Percentiles rank a stretch among this genome's conserved stretches.
phyloP scores from a whole-genome alignment of 352 stramenopile species.

The Phytophthora litchii region DNA sequence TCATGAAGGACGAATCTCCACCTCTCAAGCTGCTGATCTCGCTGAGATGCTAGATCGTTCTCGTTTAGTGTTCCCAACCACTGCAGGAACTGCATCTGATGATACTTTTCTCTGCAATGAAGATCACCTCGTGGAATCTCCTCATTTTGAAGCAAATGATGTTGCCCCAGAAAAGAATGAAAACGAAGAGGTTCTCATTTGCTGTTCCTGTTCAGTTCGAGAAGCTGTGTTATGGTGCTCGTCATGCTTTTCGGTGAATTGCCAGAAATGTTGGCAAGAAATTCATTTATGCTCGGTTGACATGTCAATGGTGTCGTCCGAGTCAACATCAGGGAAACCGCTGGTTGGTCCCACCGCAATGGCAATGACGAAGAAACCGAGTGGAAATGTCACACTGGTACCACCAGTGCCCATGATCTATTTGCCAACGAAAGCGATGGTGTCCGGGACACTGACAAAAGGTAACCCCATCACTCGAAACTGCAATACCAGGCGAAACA shows the following conservation, averaged over 20 bases:
- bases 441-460: constrained; percentile 33
- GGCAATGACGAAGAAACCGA: constrained; percentile 29
- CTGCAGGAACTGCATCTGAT: neutral
- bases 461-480: constrained; percentile 17
- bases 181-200: constrained; percentile 48
- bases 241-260: constrained; percentile 66
- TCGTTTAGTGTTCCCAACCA: constrained; percentile 8
- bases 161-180: constrained; percentile 9
- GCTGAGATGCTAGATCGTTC: constrained; percentile 15
- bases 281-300: constrained; percentile 58
- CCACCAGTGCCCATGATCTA: constrained; percentile 62
- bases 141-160: constrained; percentile 8
- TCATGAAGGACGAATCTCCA: constrained; percentile 1
- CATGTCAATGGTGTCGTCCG: constrained; percentile 20
- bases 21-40: constrained; percentile 5
- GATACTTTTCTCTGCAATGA: neutral
- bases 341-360: constrained; percentile 40
- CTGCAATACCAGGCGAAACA: neutral
- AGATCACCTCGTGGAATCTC: neutral
- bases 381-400: neutral
- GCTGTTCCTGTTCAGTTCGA: constrained; percentile 38
- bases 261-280: constrained; percentile 53
- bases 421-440: constrained; percentile 53
- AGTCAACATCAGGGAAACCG: neutral
- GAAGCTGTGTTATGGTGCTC: constrained; percentile 65